Conservation (phyloP, 2,329 filamentous ascomycete genomes). For the Cladosporium phlei region DNA sequence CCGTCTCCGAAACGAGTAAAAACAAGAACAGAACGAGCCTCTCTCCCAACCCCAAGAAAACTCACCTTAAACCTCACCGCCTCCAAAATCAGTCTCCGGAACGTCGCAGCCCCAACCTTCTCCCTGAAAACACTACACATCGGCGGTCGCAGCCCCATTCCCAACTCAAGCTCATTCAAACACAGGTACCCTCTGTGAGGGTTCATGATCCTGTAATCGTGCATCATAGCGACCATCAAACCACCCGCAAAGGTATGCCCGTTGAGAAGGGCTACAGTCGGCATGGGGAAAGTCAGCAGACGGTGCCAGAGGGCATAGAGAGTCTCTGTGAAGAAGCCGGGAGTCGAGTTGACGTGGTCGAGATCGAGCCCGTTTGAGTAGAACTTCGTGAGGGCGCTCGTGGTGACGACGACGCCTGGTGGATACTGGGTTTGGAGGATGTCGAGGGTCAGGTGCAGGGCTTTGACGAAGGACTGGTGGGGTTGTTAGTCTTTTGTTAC, state of each 20-base stretch:
- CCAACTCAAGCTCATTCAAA: constrained; percentile 77
- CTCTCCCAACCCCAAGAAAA: too few relatives aligned
- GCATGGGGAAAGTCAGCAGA: constrained; percentile 71
- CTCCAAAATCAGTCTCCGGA: constrained; percentile 66
- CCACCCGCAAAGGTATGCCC: constrained; percentile 78
- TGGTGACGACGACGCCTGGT: constrained; percentile 72
- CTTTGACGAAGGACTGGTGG: constrained; percentile 53
- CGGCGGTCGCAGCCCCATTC: constrained; percentile 66
- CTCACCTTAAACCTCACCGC: constrained; percentile 57
- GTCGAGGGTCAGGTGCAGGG: constrained; percentile 67
- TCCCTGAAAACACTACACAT: constrained; percentile 72
- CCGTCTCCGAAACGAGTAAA: too few relatives aligned
- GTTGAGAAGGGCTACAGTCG: constrained; percentile 72
- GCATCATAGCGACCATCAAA: constrained; percentile 75
- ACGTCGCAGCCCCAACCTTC: constrained; percentile 55
- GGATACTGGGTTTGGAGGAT: constrained; percentile 64
- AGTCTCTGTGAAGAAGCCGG: constrained; percentile 55
- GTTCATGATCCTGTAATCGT: constrained; percentile 78
- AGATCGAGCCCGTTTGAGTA: constrained; percentile 81
- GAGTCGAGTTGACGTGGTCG: constrained; percentile 56
- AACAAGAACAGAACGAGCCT: too few relatives aligned
- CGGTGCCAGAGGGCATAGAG: constrained; percentile 63
- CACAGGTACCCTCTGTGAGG: constrained; percentile 67
- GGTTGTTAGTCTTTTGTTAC: too few relatives aligned
- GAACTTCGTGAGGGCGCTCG: constrained; percentile 70